These are phyloP conservation scores for Oleoguttula mirabilis DNA, from an alignment of 495 filamentous ascomycete genomes.

Conservation along the genomic window DNA sequence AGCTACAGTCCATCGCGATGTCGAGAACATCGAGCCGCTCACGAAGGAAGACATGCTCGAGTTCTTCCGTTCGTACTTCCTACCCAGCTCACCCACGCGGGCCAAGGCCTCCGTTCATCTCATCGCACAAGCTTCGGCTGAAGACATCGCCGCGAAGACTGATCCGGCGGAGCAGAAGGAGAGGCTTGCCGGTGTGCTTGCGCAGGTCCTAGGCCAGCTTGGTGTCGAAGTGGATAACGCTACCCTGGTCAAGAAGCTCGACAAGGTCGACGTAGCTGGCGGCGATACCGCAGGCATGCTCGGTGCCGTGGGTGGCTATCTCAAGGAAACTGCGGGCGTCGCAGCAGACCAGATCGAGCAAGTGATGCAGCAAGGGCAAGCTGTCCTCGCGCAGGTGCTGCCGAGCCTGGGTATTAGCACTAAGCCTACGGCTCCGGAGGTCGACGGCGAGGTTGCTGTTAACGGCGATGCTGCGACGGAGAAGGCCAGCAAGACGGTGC, in stretches of 20 bases:
- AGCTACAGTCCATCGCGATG: conserved; percentile 57
- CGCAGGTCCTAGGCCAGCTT: conserved; percentile 40
- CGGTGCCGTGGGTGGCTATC: conserved; percentile 36
- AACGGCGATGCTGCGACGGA: conserved; percentile 16
- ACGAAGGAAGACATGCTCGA: conserved; percentile 66
- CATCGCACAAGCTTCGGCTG: conserved; percentile 50
- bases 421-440: background rate
- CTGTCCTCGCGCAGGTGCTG: conserved; percentile 31
- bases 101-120: conserved; percentile 78
- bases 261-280: conserved; percentile 35
- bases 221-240: conserved; percentile 37
- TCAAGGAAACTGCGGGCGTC: conserved; percentile 37
- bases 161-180: conserved; percentile 41
- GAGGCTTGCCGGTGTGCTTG: conserved; percentile 38
- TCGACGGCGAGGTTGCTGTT: conserved; percentile 5
- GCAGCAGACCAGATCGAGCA: conserved; percentile 33
- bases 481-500: conserved; percentile 34
- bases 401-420: conserved; percentile 28
- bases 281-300: conserved; percentile 34
- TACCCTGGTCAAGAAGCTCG: conserved; percentile 35
- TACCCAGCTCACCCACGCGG: conserved; percentile 56
- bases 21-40: conserved; percentile 56
- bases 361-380: conserved; percentile 36
- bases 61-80: conserved; percentile 69
- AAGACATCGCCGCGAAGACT: conserved; percentile 25